Percentiles rank a stretch among this genome's conserved stretches.
These are phyloP conservation scores for Plasmodium gonderi DNA, from an alignment of 169 alveolate genomes.

Conservation along the genomic window DNA sequence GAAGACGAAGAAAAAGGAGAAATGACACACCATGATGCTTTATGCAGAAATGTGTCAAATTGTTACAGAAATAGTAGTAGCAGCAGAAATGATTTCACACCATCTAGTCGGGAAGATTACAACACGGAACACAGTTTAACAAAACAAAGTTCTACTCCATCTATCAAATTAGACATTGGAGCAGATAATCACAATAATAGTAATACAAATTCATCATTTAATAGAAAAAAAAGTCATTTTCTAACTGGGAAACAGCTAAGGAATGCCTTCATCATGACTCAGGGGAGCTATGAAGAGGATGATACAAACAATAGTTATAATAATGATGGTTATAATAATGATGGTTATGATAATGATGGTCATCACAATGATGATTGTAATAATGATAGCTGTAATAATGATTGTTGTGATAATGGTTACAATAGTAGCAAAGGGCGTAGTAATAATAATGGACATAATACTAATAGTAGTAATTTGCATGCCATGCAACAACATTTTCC, in stretches of 20 bases:
- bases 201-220: background rate
- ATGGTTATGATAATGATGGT: background rate
- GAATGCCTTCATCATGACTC: background rate
- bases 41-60: background rate
- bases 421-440: too few species aligned
- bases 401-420: too few species aligned
- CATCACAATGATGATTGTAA: background rate
- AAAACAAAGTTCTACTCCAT: background rate
- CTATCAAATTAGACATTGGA: background rate
- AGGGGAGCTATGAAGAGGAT: slow-evolving; percentile 1
- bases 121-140: background rate
- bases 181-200: background rate
- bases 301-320: background rate
- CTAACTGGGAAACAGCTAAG: background rate
- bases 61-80: background rate
- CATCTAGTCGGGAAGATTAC: background rate
- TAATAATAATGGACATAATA: too few species aligned
- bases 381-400: background rate
- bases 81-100: background rate
- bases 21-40: background rate
- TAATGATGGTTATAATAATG: background rate
- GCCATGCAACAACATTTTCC: background rate
- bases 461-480: background rate
- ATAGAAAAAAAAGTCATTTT: slow-evolving; percentile 5
- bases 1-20: background rate